Evolutionary conservation across 768 basidiomycete species (phyloP).

Genomic region (Roridomyces roridus): DNA sequence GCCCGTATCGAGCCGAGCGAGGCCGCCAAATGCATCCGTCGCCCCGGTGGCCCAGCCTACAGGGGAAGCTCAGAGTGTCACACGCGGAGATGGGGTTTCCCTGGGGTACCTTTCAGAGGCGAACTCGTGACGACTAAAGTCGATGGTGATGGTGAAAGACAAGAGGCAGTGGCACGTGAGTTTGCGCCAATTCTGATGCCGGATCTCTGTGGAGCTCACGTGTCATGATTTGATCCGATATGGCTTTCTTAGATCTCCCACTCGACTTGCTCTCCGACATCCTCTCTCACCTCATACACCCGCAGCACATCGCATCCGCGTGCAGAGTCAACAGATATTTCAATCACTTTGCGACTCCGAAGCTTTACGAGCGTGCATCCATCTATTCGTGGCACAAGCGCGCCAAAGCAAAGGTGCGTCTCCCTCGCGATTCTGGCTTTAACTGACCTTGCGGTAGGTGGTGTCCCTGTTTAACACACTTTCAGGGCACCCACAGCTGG

Average conservation of each 20-base stretch:
- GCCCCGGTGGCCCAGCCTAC: too few species aligned
- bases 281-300: conserved; percentile 53
- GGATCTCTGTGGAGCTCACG: too few species aligned
- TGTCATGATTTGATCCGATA: too few species aligned
- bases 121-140: too few species aligned
- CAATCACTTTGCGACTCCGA: conserved; percentile 51
- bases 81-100: too few species aligned
- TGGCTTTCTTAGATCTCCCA: conserved; percentile 66
- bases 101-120: too few species aligned
- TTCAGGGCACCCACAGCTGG: conserved; percentile 57
- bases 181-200: too few species aligned
- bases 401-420: conserved; percentile 61
- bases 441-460: conserved; percentile 49
- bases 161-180: too few species aligned
- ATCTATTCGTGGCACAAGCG: conserved; percentile 79
- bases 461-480: conserved; percentile 67
- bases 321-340: conserved; percentile 69
- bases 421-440: background rate
- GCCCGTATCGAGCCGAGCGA: too few species aligned
- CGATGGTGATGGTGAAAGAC: too few species aligned
- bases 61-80: too few species aligned
- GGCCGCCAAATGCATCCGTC: too few species aligned
- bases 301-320: conserved; percentile 54
- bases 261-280: conserved; percentile 68
- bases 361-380: conserved; percentile 62